Conservation (phyloP, 345 rosid species). For the Eucalyptus pauciflora region DNA sequence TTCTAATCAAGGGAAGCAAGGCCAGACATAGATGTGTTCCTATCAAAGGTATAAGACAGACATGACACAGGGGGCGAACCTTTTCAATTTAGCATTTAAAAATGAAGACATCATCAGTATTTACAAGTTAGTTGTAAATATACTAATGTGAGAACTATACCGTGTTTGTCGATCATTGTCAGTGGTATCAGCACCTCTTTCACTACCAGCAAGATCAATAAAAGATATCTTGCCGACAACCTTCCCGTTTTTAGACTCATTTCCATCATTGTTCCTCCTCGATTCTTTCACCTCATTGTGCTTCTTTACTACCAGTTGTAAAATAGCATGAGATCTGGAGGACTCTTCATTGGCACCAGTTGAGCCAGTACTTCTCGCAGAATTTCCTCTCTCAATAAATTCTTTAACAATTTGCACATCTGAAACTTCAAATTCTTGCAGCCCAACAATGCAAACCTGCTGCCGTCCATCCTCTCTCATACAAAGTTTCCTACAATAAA, state of each 20-base stretch:
- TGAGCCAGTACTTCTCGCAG: conserved; percentile 93
- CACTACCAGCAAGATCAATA: conserved; percentile 99
- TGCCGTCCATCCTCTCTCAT: conserved; percentile 99
- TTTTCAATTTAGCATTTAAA: background rate
- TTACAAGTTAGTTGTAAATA: background rate
- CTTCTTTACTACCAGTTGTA: conserved; percentile 89
- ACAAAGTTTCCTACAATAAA: conserved; percentile 65
- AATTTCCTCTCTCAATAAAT: conserved; percentile 85
- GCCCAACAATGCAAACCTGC: conserved; percentile 96
- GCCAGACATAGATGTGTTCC: background rate
- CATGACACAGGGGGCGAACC: background rate
- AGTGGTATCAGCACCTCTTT: conserved; percentile 98
- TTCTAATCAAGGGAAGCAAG: background rate
- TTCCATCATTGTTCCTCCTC: conserved; percentile 62
- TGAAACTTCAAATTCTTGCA: conserved; percentile 96
- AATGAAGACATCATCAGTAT: background rate
- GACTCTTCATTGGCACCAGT: conserved; percentile 99
- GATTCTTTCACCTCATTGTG: conserved; percentile 78
- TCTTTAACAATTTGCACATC: conserved; percentile 94
- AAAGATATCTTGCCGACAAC: conserved; percentile 94
- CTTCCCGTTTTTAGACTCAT: conserved; percentile 65
- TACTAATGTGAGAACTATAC: conserved; percentile 11
- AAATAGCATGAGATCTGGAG: conserved; percentile 97
- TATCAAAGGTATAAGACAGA: background rate
- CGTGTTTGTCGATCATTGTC: conserved; percentile 98